Evolutionary conservation across 129 eudicot species (phyloP).

Genomic region (Dittrichia graveolens): DNA sequence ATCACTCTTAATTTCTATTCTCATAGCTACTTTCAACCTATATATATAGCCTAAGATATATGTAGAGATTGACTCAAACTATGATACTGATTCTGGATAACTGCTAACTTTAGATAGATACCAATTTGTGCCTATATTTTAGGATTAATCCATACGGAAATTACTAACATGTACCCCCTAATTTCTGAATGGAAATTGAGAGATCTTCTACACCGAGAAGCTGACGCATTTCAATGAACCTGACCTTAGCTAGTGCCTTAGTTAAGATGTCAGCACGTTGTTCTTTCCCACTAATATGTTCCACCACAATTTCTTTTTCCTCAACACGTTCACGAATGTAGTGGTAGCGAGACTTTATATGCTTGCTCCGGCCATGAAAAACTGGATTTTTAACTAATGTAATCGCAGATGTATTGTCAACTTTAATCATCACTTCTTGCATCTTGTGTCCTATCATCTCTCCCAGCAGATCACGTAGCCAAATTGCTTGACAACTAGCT

Average conservation of each 20-base stretch:
- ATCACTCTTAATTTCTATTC: no score
- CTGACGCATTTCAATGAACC: not conserved
- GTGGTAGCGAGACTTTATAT: not conserved
- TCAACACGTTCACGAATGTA: not conserved
- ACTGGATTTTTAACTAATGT: conserved; percentile 1
- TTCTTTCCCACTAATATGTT: not conserved
- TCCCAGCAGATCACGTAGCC: not conserved
- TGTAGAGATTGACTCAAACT: no score
- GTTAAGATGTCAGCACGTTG: not conserved
- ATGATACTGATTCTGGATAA: no score
- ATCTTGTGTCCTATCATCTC: not conserved
- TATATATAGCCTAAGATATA: no score
- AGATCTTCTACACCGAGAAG: not conserved
- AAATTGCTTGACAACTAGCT: conserved; percentile 11
- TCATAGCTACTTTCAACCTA: no score
- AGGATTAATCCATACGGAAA: no score
- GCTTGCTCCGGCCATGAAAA: not conserved
- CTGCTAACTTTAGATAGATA: no score
- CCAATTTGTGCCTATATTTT: no score
- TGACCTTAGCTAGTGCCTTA: not conserved
- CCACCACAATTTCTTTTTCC: not conserved
- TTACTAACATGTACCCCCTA: no score
- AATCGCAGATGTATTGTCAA: no score
- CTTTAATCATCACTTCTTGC: no score
- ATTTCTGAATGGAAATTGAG: no score